phyloP scores from a whole-genome alignment of 306 rosid genomes.

The Medicago arabica region DNA sequence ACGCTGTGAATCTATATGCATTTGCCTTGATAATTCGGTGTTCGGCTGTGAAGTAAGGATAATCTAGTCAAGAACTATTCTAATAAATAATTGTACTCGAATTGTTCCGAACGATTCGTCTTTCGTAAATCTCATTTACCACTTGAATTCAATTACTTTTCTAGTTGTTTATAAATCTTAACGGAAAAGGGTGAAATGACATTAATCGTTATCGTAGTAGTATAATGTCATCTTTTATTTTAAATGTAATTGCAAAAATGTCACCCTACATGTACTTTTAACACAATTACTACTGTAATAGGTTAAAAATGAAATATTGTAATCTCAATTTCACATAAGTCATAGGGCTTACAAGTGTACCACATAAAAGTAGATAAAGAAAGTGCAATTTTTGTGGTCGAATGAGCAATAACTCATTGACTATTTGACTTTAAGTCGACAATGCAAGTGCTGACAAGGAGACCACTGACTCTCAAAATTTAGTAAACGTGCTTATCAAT shows the following conservation, averaged over 20 bases:
- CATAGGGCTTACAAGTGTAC: not conserved
- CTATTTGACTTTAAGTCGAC: constrained; percentile 14
- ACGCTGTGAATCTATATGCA: no score
- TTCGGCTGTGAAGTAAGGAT: no score
- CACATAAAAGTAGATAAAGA: not conserved
- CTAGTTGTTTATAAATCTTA: no score
- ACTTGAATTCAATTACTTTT: no score
- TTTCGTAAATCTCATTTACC: no score
- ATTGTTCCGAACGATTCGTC: no score
- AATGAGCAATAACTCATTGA: constrained; percentile 1
- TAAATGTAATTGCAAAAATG: not conserved
- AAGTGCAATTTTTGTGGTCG: not conserved
- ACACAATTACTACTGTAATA: not conserved
- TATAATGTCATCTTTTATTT: no score
- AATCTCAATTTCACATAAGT: not conserved
- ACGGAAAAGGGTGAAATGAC: not conserved
- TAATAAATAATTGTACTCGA: no score
- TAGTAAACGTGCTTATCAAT: not conserved
- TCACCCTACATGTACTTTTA: not conserved
- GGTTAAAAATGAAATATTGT: not conserved
- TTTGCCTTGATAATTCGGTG: no score
- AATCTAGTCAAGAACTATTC: no score
- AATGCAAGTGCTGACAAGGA: constrained; percentile 39
- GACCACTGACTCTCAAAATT: constrained; percentile 21
- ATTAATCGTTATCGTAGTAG: no score